Conservation (phyloP, 176 grass and related monocot genomes). For the Cenchrus fungigraminus region DNA sequence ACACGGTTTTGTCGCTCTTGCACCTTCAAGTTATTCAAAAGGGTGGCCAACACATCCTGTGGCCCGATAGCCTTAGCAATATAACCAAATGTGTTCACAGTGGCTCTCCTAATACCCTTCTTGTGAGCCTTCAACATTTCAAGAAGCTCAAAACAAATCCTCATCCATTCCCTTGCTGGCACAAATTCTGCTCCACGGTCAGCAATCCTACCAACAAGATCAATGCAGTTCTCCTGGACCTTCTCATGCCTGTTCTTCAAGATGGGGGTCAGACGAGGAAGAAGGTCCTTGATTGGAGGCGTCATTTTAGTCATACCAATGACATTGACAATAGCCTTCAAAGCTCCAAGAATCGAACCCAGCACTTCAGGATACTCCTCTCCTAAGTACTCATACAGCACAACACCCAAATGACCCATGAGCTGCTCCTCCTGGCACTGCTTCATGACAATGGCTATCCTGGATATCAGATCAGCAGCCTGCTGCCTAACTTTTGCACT, state of each 20-base stretch:
- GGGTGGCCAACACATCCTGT: conserved; percentile 89
- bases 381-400: conserved; percentile 94
- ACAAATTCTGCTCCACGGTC: conserved; percentile 98
- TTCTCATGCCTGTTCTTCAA: conserved; percentile 99
- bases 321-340: conserved; percentile 98
- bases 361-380: conserved; percentile 98
- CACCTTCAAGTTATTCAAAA: conserved; percentile 94
- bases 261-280: conserved; percentile 92
- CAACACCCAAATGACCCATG: conserved; percentile 96
- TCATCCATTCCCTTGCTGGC: conserved; percentile 98
- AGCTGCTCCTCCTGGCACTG: conserved; percentile 97
- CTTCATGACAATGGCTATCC: conserved; percentile 98
- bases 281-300: conserved; percentile 95
- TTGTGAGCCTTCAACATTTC: conserved; percentile 99
- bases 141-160: conserved; percentile 95
- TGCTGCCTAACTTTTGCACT: conserved; percentile 98
- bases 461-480: conserved; percentile 94
- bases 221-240: conserved; percentile 99
- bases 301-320: conserved; percentile 99
- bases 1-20: conserved; percentile 98
- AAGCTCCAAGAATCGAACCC: conserved; percentile 93
- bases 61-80: conserved; percentile 97
- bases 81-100: conserved; percentile 99
- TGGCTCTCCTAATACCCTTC: conserved; percentile 93
- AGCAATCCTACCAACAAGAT: conserved; percentile 95